These are phyloP conservation scores for Verticillium nonalfalfae DNA, from an alignment of 2,329 filamentous ascomycete genomes.

Conservation along the genomic window DNA sequence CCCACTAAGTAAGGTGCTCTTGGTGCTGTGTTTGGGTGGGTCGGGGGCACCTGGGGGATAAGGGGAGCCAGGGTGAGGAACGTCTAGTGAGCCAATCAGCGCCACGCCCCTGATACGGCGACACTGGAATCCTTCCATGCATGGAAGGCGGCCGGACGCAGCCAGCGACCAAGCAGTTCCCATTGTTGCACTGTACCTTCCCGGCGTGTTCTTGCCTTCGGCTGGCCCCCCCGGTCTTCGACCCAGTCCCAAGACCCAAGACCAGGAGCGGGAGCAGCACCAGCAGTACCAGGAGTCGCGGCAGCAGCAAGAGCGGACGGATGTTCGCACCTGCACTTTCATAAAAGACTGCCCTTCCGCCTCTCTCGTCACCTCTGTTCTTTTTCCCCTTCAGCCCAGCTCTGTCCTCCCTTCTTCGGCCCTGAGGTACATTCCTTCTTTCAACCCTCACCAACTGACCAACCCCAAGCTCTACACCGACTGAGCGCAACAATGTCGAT, in stretches of 20 bases:
- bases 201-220: neutral
- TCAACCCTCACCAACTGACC: neutral
- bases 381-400: neutral
- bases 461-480: neutral
- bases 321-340: neutral
- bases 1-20: neutral
- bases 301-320: neutral
- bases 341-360: slow-evolving; percentile 1
- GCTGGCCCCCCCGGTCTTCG: neutral
- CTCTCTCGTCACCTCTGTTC: neutral
- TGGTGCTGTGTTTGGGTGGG: neutral
- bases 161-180: neutral
- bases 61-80: neutral
- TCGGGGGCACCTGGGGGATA: neutral
- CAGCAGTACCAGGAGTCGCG: neutral
- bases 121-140: slow-evolving; percentile 3
- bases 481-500: slow-evolving; percentile 1
- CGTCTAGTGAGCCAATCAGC: neutral
- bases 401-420: neutral
- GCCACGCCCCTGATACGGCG: neutral
- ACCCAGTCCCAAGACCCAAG: neutral
- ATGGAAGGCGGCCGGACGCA: slow-evolving; percentile 1
- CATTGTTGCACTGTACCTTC: neutral
- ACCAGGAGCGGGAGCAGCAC: neutral
- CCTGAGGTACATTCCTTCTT: neutral